phyloP scores from a whole-genome alignment of 768 basidiomycete genomes.

The Leccinum variicolor region DNA sequence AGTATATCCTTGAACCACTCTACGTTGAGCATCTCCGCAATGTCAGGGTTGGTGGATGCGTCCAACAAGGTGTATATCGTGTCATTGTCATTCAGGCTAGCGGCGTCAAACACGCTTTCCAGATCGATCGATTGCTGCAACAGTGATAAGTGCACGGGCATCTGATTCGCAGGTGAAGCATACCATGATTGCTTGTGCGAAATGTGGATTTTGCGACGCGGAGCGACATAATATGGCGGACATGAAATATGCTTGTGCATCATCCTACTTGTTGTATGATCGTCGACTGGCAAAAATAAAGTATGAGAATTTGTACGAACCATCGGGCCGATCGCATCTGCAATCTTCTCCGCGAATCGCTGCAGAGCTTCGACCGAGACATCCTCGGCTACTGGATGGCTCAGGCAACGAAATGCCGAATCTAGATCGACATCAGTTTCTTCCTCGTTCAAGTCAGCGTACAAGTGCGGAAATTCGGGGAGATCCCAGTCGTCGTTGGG shows the following conservation, averaged over 20 bases:
- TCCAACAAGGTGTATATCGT: slow-evolving; percentile 58
- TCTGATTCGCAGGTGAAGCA: background rate
- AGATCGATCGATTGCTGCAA: slow-evolving; percentile 58
- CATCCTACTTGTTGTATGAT: slow-evolving; percentile 35
- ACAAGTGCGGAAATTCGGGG: slow-evolving; percentile 67
- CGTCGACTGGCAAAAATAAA: background rate
- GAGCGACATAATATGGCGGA: slow-evolving; percentile 61
- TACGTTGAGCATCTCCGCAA: slow-evolving; percentile 51
- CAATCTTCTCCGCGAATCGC: slow-evolving; percentile 54
- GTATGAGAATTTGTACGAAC: slow-evolving; percentile 35
- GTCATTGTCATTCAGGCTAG: slow-evolving; percentile 47
- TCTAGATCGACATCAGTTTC: slow-evolving; percentile 57
- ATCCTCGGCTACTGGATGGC: slow-evolving; percentile 59
- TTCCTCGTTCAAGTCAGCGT: slow-evolving; percentile 55
- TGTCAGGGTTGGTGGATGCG: slow-evolving; percentile 61
- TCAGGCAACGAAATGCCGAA: slow-evolving; percentile 48
- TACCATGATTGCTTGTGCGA: slow-evolving; percentile 46
- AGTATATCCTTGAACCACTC: slow-evolving; percentile 29
- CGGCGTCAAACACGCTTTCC: slow-evolving; percentile 48
- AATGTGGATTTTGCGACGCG: slow-evolving; percentile 59
- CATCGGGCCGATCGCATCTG: slow-evolving; percentile 53
- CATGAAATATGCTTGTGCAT: slow-evolving; percentile 55
- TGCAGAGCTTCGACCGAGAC: slow-evolving; percentile 46
- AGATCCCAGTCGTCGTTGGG: slow-evolving; percentile 78
- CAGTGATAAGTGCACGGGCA: slow-evolving; percentile 8